Evolutionary conservation across 1,284 basidiomycete genomes (phyloP).

Genomic region (Leccinum griseonigrum): DNA sequence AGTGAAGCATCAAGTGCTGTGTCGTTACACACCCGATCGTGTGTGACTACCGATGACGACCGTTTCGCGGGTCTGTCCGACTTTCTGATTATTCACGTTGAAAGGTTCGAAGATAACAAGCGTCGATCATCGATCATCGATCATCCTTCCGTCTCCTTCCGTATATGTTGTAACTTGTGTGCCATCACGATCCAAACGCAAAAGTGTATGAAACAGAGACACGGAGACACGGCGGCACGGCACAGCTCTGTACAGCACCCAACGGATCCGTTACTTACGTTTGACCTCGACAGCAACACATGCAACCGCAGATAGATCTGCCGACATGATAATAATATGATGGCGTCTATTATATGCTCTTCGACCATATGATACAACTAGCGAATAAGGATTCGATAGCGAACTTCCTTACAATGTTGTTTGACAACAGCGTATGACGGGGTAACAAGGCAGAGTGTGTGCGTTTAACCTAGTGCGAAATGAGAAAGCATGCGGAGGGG

Average conservation of each 20-base stretch:
- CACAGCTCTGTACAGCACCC: neutral
- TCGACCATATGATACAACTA: slow-evolving; percentile 19
- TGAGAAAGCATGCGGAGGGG: slow-evolving; percentile 17
- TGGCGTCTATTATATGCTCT: slow-evolving; percentile 20
- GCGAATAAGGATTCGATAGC: neutral
- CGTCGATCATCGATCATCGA: neutral
- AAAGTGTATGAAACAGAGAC: slow-evolving; percentile 9
- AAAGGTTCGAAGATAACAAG: neutral
- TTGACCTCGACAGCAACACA: slow-evolving; percentile 1
- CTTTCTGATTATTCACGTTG: neutral
- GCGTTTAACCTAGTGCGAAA: slow-evolving; percentile 4
- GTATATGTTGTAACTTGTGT: neutral
- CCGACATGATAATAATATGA: neutral
- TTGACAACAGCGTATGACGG: neutral
- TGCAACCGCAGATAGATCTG: neutral
- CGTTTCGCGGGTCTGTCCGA: neutral
- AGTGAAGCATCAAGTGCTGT: neutral
- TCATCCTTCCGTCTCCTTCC: neutral
- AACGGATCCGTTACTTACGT: neutral
- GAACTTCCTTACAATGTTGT: neutral
- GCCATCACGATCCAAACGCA: neutral
- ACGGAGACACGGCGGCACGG: neutral
- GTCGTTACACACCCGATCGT: neutral
- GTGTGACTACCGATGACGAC: neutral
- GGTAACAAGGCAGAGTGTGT: neutral